Percentiles rank a stretch among this genome's conserved stretches.
Evolutionary conservation across 192 early-diverging fungal species (phyloP).

Genomic region (Jimgerdemannia lactiflua): DNA sequence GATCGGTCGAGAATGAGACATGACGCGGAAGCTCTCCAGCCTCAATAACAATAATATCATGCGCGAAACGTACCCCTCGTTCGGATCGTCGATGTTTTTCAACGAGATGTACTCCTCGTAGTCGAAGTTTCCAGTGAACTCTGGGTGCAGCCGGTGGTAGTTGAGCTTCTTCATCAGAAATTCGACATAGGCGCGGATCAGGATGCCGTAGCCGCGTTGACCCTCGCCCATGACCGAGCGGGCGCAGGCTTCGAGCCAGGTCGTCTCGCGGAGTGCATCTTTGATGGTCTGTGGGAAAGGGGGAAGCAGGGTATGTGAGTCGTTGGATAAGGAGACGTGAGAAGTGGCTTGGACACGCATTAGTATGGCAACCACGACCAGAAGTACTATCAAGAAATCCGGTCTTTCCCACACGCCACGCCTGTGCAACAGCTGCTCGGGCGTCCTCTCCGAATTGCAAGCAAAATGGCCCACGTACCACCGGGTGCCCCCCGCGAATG

Average conservation of each 20-base stretch:
- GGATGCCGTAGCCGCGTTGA: constrained; percentile 63
- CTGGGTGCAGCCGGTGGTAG: constrained; percentile 87
- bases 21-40: not conserved
- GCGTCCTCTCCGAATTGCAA: not conserved
- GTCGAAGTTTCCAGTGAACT: constrained; percentile 94
- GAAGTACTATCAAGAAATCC: not conserved
- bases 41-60: too few relatives aligned
- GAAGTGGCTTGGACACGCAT: not conserved
- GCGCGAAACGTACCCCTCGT: constrained; percentile 73
- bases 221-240: constrained; percentile 50
- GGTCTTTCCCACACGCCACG: not conserved
- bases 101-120: constrained; percentile 96
- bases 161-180: constrained; percentile 89
- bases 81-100: constrained; percentile 94
- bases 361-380: not conserved
- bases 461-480: constrained; percentile 40
- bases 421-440: not conserved
- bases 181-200: constrained; percentile 90
- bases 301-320: too few relatives aligned
- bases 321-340: too few relatives aligned
- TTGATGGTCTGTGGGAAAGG: constrained; percentile 62
- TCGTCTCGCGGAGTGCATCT: constrained; percentile 75
- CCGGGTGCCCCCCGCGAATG: constrained; percentile 87
- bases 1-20: not conserved
- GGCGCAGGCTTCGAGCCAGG: constrained; percentile 80